Base-by-base conservation (phyloP, 331 rosid species). In the Prunus yedoensis region DNA sequence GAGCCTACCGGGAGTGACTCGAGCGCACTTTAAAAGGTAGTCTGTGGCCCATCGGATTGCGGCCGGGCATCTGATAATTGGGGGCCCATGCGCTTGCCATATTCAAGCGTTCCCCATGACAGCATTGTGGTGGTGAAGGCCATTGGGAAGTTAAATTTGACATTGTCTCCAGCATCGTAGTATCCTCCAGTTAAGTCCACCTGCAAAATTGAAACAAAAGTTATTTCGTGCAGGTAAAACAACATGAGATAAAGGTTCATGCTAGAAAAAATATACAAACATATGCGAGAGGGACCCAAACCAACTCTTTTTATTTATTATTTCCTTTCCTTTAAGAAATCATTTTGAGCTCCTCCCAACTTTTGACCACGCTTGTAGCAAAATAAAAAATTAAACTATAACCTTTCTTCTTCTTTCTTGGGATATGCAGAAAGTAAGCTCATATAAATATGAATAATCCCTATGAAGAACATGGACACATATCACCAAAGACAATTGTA, bases 81-180 rank as follows among this genome's bases (percentile, higher is more conserved):
- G 3, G 88, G 68, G 2, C 99, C 97, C 90, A 94, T 81, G 49
- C 83, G 83, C 75, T 79, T 87, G 2, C 96, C 97, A 66, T 91
- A 88, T 77, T 94, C 96, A 30, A 94, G 56, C 14, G 91, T 64
- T 28, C 85, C 68, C 97, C 99, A 91, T 32, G 99, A 94, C 20
- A 94, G 75, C 97, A 94, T 86, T 11, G 97, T 94, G 5, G 97
- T 84, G 3, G 93, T 89, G 85, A 79, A 94, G 1, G 99, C 97
- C 99, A 94, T 92, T 25, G 97, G 99, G 7, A 94, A 83, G 60
- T 94, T 94, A 88, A 94, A 94, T 46, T 94, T 94, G 5, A 94
- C 89, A 20, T 94, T 94, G 89, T 94, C 97, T 27, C 99, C 99
- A 16, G 95, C 99, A 64, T 92, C 97, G 71, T 94, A 89, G 83